Evolutionary conservation across 352 stramenopile genomes (phyloP).

Genomic region (Globisporangium recalcitrans): DNA sequence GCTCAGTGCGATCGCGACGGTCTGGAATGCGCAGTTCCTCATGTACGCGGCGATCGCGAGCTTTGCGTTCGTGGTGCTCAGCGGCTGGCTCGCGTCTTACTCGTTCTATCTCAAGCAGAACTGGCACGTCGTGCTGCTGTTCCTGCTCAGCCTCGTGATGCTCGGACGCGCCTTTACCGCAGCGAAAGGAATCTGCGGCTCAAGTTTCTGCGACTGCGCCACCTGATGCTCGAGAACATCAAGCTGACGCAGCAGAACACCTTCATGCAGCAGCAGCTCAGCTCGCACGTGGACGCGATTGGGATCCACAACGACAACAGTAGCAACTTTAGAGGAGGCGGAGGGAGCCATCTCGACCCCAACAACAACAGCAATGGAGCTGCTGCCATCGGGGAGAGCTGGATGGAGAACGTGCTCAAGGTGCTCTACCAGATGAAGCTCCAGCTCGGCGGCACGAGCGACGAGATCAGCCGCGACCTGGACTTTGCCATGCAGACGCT

Average conservation of each 20-base stretch:
- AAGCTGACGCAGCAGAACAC: conserved; percentile 55
- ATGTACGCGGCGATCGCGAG: conserved; percentile 27
- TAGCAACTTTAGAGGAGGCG: neutral
- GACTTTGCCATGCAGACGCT: conserved; percentile 71
- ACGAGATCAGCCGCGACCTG: conserved; percentile 39
- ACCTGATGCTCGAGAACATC: conserved; percentile 58
- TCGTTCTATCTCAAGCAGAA: conserved; percentile 26
- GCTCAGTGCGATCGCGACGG: conserved; percentile 38
- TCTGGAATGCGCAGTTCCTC: conserved; percentile 58
- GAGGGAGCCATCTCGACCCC: neutral
- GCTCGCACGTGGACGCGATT: conserved; percentile 52
- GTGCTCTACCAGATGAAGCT: conserved; percentile 46
- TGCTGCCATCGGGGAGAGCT: conserved; percentile 44
- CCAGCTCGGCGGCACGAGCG: conserved; percentile 24
- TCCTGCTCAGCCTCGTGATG: conserved; percentile 29
- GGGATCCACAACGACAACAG: conserved; percentile 26
- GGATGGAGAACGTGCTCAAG: conserved; percentile 70
- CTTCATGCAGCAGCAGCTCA: conserved; percentile 64
- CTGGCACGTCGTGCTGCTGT: conserved; percentile 51
- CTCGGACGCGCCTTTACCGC: conserved; percentile 41
- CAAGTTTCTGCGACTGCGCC: conserved; percentile 52
- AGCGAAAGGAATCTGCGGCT: conserved; percentile 30
- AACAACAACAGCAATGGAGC: conserved; percentile 3
- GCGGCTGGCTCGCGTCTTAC: conserved; percentile 26
- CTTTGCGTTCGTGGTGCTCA: conserved; percentile 23